These are phyloP conservation scores for Colletotrichum paranaense DNA, from an alignment of 2,329 filamentous ascomycete genomes.

Conservation along the genomic window DNA sequence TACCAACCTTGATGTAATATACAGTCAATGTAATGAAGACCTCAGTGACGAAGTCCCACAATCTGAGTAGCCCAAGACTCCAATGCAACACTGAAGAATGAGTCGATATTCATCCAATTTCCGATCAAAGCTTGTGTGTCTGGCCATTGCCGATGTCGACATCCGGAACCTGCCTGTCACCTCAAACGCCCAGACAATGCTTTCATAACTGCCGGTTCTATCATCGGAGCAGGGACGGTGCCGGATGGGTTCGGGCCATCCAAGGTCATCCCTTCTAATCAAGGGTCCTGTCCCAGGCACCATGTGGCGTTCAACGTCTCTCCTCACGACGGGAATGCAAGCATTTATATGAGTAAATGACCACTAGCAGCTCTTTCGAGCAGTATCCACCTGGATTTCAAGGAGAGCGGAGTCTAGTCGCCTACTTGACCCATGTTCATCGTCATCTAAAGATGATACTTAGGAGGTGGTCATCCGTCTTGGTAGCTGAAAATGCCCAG, in stretches of 20 bases:
- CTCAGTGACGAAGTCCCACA: background rate
- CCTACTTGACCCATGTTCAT: background rate
- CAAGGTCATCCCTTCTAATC: background rate
- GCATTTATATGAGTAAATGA: background rate
- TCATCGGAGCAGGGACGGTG: background rate
- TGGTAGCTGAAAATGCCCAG: too few species aligned
- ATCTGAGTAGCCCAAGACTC: background rate
- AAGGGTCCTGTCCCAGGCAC: background rate
- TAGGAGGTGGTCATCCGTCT: background rate
- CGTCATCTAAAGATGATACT: background rate
- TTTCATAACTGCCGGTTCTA: constrained; percentile 3
- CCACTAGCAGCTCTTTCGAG: background rate
- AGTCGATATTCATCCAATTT: background rate
- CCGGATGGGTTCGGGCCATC: background rate
- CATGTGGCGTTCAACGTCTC: background rate
- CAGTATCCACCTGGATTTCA: background rate
- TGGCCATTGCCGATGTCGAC: background rate
- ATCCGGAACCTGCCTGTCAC: background rate
- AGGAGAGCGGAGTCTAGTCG: background rate
- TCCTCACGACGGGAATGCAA: background rate
- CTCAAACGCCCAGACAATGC: background rate
- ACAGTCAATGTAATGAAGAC: background rate
- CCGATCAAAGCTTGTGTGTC: background rate
- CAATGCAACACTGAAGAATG: background rate
- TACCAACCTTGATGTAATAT: background rate